Base-by-base conservation (phyloP, 2,329 filamentous ascomycete genomes). In the Phoma sp. region DNA sequence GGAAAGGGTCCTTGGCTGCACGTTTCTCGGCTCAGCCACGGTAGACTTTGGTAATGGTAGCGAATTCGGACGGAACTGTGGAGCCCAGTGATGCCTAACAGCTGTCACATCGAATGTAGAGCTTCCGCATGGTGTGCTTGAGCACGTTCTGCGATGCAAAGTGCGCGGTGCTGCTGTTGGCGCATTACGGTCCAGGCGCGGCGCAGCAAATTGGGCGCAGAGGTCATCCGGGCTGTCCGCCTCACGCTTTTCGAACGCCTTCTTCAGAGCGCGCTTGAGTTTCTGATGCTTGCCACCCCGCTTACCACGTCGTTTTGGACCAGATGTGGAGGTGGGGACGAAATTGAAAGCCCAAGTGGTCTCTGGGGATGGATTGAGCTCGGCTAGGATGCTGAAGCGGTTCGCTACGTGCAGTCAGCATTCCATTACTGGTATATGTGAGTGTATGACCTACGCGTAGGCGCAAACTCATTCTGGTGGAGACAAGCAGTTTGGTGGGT, bases 351-450 rank as follows among this genome's bases (percentile, higher is more conserved):
- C 30, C 60, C 50, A 65, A 7, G 61, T 56, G 36, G 59, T 59
- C n/a, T 63, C 56, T n/a, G 56, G 49, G 6, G 64, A 38, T 17
- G 61, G 61, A 9, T 63, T 52, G 18, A 64, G 55, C 7, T 65
- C 62, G 11, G 64, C 64, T 17, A 71, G 58, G 23, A 70, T 40
- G 34, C 65, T 66, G 53, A 72, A 71, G 5, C 57, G 67, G 29
- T 72, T 73, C n/a, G 53, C 69, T 74, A 28, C 23, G 21, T 4
- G 5, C 3, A 0, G 15, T 53, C 39, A 54, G 45, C 17, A 32
- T 14, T 10, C 5, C 0, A 9, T 5, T 21, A 6, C 17, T 20
- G 12, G 11, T 7, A 9, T 12, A n/a, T 4, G 7, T 10, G 7
- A 5, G n/a, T 3, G 14, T 1, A 3, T 5, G 3, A 28, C 52